Percentiles rank a stretch among this genome's conserved stretches.
These are phyloP conservation scores for Quercus ilex DNA, from an alignment of 306 rosid genomes.

Conservation along the genomic window DNA sequence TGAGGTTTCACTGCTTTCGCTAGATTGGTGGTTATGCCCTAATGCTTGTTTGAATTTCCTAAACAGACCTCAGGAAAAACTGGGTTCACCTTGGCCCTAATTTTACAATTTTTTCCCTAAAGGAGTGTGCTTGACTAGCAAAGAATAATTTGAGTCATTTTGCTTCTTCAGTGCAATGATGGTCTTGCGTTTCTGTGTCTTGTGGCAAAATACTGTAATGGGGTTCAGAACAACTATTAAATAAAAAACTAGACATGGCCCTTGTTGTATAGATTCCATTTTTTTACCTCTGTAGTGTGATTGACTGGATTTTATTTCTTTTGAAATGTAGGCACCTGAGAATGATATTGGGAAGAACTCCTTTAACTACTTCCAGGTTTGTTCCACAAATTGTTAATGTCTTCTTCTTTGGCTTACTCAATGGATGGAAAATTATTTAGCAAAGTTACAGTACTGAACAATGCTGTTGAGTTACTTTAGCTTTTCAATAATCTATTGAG, in stretches of 20 bases:
- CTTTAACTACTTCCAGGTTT: slow-evolving; percentile 86
- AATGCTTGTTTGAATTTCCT: slow-evolving; percentile 2
- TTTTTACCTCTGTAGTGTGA: background rate
- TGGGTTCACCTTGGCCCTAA: background rate
- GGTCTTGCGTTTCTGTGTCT: background rate
- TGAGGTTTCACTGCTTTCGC: slow-evolving; percentile 1
- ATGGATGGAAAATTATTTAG: background rate
- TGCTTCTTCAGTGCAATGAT: background rate
- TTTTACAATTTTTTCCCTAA: background rate
- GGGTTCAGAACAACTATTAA: background rate
- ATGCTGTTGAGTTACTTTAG: too few species aligned
- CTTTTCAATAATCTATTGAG: too few species aligned
- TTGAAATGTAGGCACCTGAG: slow-evolving; percentile 64
- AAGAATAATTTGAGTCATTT: background rate
- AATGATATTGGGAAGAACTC: slow-evolving; percentile 97
- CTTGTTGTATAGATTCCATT: background rate
- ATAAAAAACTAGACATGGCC: background rate
- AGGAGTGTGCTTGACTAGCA: background rate
- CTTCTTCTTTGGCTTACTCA: background rate
- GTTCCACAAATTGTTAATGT: slow-evolving; percentile 14
- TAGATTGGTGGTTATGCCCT: background rate
- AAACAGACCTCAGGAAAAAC: background rate
- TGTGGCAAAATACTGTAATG: background rate
- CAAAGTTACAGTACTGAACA: too few species aligned
- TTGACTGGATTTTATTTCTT: slow-evolving; percentile 28